Base-by-base conservation (phyloP, 768 basidiomycete genomes). In the Kwoniella dejecticola region DNA sequence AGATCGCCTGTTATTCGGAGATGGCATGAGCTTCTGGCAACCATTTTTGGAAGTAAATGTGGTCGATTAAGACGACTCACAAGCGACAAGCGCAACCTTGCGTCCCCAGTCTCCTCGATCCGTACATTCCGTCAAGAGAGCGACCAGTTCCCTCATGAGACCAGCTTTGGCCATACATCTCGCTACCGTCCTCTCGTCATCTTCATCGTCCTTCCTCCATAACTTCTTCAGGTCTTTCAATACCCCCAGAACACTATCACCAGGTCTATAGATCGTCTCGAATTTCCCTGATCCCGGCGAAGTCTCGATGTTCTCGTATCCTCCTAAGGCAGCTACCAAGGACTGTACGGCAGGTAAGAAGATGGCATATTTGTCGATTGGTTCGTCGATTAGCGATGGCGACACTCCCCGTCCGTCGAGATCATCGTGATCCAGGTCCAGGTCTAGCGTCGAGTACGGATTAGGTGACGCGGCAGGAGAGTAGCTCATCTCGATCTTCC, bases 131-230 rank as follows among this genome's bases (percentile, higher is more conserved):
- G 69, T 67, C 56, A 98, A 82, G 56, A 97, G 89, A 17, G 91
- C 89, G 19, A 97, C 80, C 50, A 98, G 82, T 79, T 97, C 95
- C 66, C 91, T 93, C 7, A 86, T 83, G 17, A 97, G 81, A 26
- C 90, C 86, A n/a, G 88, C 86, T 65, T 90, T 87, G 85, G 88
- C 90, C 76, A 97, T 89, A 60, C 97, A 89, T 42, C 93, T 87
- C 3, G 95, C 92, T 1, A 97, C 89, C 0, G 93, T 97, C 17
- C 96, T 86, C 75, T 94, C 93, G 76, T 98, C 95, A 79, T 99
- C 96, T 0, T 88, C 88, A 72, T 98, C 96, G 78, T 99, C 96
- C 78, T 91, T 89, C 52, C 94, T 81, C 96, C 95, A 98, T 49
- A 95, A 84, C 69, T 87, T 90, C 81, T 98, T 98, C 62, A 99